These are phyloP conservation scores for Cordyceps tenuipes DNA, from an alignment of 2,329 filamentous ascomycete genomes.

Conservation along the genomic window DNA sequence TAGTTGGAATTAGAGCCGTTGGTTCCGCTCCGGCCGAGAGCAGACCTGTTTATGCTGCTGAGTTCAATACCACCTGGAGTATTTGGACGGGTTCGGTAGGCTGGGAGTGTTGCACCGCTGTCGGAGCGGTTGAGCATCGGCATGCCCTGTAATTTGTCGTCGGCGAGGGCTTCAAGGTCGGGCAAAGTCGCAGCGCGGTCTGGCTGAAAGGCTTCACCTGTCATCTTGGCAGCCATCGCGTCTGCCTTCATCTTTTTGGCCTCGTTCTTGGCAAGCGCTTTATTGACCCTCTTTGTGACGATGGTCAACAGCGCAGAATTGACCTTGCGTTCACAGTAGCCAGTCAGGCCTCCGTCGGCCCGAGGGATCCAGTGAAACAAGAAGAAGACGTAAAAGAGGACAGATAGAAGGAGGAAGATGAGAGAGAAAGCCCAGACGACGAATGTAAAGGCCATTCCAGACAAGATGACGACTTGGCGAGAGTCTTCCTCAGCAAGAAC, in stretches of 20 bases:
- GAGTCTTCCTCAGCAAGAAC: slow-evolving; percentile 64
- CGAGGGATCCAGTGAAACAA: slow-evolving; percentile 86
- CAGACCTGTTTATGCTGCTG: slow-evolving; percentile 41
- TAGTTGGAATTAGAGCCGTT: slow-evolving; percentile 57
- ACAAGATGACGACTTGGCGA: slow-evolving; percentile 73
- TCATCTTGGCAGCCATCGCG: slow-evolving; percentile 42
- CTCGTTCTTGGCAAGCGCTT: slow-evolving; percentile 74
- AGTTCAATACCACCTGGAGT: slow-evolving; percentile 47
- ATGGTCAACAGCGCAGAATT: slow-evolving; percentile 78
- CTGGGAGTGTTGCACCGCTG: slow-evolving; percentile 52
- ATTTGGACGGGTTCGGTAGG: slow-evolving; percentile 52
- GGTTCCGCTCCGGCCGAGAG: slow-evolving; percentile 41
- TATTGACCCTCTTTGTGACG: slow-evolving; percentile 79
- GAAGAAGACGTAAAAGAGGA: slow-evolving; percentile 77
- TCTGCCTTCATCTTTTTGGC: slow-evolving; percentile 46
- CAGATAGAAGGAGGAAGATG: slow-evolving; percentile 64
- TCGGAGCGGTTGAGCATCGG: slow-evolving; percentile 52
- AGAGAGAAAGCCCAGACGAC: slow-evolving; percentile 81
- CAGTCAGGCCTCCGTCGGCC: slow-evolving; percentile 68
- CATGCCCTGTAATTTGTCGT: slow-evolving; percentile 47
- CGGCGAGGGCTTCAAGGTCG: slow-evolving; percentile 28
- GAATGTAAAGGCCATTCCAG: slow-evolving; percentile 86
- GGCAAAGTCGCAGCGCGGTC: slow-evolving; percentile 62
- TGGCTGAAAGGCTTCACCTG: slow-evolving; percentile 39
- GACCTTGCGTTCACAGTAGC: slow-evolving; percentile 88